Evolutionary conservation across 208 protist genomes (phyloP), one percentile per base, ranked within the genome.

Genomic region (Histomonas meleagridis): DNA sequence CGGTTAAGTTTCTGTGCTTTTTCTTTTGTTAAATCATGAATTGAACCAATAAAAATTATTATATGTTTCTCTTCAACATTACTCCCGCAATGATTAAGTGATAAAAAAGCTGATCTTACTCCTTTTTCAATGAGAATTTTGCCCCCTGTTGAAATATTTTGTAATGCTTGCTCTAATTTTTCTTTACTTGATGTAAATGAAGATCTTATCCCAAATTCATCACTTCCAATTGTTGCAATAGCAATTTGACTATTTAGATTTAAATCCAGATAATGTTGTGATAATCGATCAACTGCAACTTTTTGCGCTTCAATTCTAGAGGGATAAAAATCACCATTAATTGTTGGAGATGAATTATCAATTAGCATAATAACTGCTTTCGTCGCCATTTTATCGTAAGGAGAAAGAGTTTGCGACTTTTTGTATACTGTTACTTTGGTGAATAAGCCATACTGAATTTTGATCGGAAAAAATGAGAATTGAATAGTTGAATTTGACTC

Each of bases 261-360:
- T 12, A 51, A 0, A 10, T 3, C 2, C 0, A 86, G 28, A 43
- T 46, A 26, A 35, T 53, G 55, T 51, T 10, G 51, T 38, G 76
- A 43, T 0, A 86, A 28, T 55, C 76, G 23, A 18, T 86, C 14
- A 55, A 51, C 12, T 32, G 76, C 46, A 55, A 86, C 14, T 55
- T 86, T 86, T 48, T 86, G 76, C 28, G 76, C 76, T 32, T 55
- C 46, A 51, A 86, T 40, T 3, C 76, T 23, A 38, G 0, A 28
- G 32, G 76, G 76, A 46, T 86, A 43, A 51, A 86, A 86, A 55
- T 86, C 76, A 35, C 76, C 76, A 55, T 86, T 43, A 51, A 86
- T 86, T 55, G 76, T 57, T 32, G 40, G 51, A 26, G 43, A 12
- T 55, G 76, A 86, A 28, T 86, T 86, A 86, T 86, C 76, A 32